These are phyloP conservation scores for Orobanche coerulescens DNA, from an alignment of 257 asterid species.

Conservation along the genomic window DNA sequence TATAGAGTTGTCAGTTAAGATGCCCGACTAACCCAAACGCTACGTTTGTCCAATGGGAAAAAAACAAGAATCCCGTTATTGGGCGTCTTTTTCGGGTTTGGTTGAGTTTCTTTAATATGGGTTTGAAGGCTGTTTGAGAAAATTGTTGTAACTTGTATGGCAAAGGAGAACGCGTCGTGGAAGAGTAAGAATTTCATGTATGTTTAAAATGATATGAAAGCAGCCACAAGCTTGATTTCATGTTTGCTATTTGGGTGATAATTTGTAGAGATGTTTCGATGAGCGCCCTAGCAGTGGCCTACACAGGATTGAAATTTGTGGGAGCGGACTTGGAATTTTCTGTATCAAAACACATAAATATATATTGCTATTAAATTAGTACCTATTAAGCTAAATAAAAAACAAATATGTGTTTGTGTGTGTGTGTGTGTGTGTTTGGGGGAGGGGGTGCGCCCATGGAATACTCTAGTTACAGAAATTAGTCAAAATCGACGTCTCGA, in stretches of 20 bases:
- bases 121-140: neutral
- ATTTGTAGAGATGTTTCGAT: neutral
- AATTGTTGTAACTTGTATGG: neutral
- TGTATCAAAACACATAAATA: too few species aligned
- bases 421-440: too few species aligned
- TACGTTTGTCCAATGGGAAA: neutral
- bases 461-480: slow-evolving; percentile 5
- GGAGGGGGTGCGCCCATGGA: too few species aligned
- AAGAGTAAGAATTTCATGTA: slow-evolving; percentile 5
- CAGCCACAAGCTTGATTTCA: neutral
- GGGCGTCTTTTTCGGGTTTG: neutral
- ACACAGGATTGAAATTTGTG: too few species aligned
- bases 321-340: too few species aligned
- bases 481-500: neutral
- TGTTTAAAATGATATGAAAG: neutral
- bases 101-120: slow-evolving; percentile 5
- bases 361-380: too few species aligned
- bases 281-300: too few species aligned
- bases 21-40: neutral
- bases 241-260: slow-evolving; percentile 11
- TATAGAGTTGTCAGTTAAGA: slow-evolving; percentile 1
- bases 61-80: neutral
- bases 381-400: too few species aligned
- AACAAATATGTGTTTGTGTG: too few species aligned
- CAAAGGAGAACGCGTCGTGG: neutral